These are phyloP conservation scores for Cudoniella acicularis DNA, from an alignment of 495 filamentous ascomycete species.

Conservation along the genomic window DNA sequence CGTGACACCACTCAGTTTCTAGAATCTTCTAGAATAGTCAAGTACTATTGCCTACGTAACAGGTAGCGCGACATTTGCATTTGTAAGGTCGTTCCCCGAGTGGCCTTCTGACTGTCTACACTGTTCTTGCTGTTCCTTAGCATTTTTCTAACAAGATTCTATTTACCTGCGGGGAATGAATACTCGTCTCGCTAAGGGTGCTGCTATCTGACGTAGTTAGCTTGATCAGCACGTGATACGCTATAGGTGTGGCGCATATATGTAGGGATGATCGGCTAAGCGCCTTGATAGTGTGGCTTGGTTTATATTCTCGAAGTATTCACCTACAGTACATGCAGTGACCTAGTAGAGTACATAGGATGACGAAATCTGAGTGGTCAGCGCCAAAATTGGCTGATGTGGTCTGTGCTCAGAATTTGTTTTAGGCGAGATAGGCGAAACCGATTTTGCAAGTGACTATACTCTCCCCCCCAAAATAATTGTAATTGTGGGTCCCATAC, in stretches of 20 bases:
- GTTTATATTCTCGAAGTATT: not conserved
- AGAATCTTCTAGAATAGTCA: slow-evolving; percentile 16
- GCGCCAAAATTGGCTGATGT: not conserved
- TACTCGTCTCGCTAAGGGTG: not conserved
- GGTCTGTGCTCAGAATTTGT: not conserved
- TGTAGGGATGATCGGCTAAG: not conserved
- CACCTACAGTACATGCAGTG: not conserved
- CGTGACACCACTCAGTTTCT: no score
- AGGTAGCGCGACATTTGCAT: not conserved
- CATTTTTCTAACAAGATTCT: not conserved
- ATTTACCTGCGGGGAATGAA: not conserved
- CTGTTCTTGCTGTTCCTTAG: not conserved
- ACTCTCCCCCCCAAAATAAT: no score
- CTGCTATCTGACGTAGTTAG: not conserved
- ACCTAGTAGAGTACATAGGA: not conserved
- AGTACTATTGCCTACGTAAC: not conserved
- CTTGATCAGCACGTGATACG: not conserved
- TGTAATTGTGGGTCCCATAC: no score
- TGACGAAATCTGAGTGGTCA: not conserved
- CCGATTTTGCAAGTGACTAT: not conserved
- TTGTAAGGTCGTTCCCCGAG: not conserved
- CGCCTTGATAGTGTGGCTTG: not conserved
- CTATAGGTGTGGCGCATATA: not conserved
- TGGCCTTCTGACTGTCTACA: not conserved
- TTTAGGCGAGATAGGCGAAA: not conserved